Conservation (phyloP, 2,329 filamentous ascomycete genomes). For the Epichloe hybrida region DNA sequence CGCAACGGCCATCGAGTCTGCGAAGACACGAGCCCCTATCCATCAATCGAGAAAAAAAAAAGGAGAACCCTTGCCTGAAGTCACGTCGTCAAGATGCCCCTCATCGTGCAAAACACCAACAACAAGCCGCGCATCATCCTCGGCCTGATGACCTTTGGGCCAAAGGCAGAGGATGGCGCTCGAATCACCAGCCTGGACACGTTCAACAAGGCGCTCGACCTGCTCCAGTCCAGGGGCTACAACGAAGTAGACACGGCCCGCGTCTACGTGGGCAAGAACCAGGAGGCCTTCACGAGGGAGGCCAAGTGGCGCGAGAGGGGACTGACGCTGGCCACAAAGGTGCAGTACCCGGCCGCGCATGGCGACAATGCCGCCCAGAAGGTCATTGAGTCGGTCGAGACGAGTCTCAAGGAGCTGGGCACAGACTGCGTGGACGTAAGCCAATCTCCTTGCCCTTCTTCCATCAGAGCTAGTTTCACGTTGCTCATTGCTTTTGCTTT, state of each 20-base stretch:
- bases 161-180: constrained; percentile 46
- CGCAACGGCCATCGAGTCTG: too few species aligned
- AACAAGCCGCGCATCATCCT: constrained; percentile 64
- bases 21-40: too few species aligned
- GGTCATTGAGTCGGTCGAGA: constrained; percentile 51
- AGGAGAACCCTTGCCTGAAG: too few species aligned
- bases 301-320: constrained; percentile 69
- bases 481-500: neutral
- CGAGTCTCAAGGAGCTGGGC: constrained; percentile 56
- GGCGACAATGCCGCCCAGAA: constrained; percentile 35
- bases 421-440: constrained; percentile 58
- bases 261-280: constrained; percentile 54
- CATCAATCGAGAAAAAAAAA: too few species aligned
- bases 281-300: constrained; percentile 66
- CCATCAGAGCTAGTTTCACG: too few species aligned
- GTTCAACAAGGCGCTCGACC: constrained; percentile 59
- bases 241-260: constrained; percentile 77
- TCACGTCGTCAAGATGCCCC: constrained; percentile 25
- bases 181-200: constrained; percentile 55
- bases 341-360: constrained; percentile 41
- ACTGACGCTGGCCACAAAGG: constrained; percentile 65
- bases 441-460: neutral
- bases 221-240: constrained; percentile 67
- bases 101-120: constrained; percentile 24
- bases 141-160: constrained; percentile 75